Percentiles rank a stretch among this genome's conserved stretches.
Evolutionary conservation across 176 grass and related monocot genomes (phyloP).

Genomic region (Panicum miliaceum): DNA sequence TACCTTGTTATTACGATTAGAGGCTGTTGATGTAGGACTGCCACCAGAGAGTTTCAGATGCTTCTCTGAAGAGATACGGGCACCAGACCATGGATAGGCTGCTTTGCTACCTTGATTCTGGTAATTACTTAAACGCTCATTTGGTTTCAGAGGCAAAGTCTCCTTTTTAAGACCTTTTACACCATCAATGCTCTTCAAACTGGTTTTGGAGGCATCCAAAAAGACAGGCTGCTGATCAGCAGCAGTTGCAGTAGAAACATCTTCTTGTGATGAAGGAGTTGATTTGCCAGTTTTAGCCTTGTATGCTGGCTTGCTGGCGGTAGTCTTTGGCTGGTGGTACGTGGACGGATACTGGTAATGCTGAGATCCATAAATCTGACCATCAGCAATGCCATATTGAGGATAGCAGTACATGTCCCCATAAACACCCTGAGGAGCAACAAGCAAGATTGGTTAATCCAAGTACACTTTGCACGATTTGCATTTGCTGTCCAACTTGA

Average conservation of each 20-base stretch:
- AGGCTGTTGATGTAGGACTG: constrained; percentile 42
- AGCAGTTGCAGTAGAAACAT: constrained; percentile 41
- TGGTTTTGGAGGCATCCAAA: constrained; percentile 42
- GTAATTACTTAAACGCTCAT: constrained; percentile 42
- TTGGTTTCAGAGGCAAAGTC: constrained; percentile 36
- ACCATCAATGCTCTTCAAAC: constrained; percentile 33
- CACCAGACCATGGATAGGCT: constrained; percentile 45
- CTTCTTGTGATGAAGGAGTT: constrained; percentile 27
- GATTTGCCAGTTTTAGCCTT: constrained; percentile 41
- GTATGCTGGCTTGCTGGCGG: constrained; percentile 43
- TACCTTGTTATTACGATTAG: constrained; percentile 51
- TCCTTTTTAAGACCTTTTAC: constrained; percentile 44
- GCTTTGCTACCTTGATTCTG: constrained; percentile 49
- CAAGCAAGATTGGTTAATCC: constrained; percentile 12
- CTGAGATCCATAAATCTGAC: constrained; percentile 68
- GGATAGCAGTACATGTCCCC: constrained; percentile 81
- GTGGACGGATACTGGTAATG: constrained; percentile 54
- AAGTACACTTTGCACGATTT: not conserved
- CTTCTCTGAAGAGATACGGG: constrained; percentile 38
- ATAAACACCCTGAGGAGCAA: constrained; percentile 65
- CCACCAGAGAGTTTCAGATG: constrained; percentile 36
- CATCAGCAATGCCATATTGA: constrained; percentile 59
- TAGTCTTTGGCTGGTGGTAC: constrained; percentile 53
- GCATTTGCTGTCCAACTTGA: not conserved
- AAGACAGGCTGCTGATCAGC: constrained; percentile 42